phyloP scores from a whole-genome alignment of 768 basidiomycete species.

The Kwoniella sp. region DNA sequence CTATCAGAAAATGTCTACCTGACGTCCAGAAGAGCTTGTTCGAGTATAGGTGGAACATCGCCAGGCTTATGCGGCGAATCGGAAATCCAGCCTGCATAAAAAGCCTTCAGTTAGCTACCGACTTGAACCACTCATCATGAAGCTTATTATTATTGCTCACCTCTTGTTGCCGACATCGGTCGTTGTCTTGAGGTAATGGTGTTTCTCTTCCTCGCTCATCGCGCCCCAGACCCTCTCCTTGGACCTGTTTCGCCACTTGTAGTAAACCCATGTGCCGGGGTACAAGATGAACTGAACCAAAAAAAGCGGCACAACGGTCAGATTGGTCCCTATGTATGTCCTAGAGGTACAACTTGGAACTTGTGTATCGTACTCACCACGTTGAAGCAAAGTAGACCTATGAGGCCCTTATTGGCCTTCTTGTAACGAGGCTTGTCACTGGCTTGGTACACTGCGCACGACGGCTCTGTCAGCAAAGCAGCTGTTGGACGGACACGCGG shows the following conservation, averaged over 20 bases:
- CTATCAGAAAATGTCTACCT: no score
- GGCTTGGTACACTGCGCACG: constrained; percentile 7
- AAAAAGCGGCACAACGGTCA: background rate
- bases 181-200: constrained; percentile 52
- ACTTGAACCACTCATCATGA: background rate
- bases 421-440: constrained; percentile 24
- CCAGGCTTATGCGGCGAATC: constrained; percentile 22
- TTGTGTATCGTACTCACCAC: constrained; percentile 35
- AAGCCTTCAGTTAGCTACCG: background rate
- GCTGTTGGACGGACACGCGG: no score
- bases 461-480: background rate
- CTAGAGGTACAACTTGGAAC: background rate
- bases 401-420: constrained; percentile 49
- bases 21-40: no score
- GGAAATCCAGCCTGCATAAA: constrained; percentile 26
- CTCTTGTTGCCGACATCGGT: constrained; percentile 50
- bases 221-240: constrained; percentile 47
- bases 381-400: constrained; percentile 53
- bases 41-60: no score
- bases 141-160: constrained; percentile 6
- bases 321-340: background rate
- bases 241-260: constrained; percentile 42
- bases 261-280: constrained; percentile 50
- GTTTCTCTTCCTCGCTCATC: constrained; percentile 45
- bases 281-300: constrained; percentile 34